A percentile compares a stretch with the other conserved stretches of the same genome.
Evolutionary conservation across 345 rosid genomes (phyloP).

Genomic region (Nasturtium officinale): DNA sequence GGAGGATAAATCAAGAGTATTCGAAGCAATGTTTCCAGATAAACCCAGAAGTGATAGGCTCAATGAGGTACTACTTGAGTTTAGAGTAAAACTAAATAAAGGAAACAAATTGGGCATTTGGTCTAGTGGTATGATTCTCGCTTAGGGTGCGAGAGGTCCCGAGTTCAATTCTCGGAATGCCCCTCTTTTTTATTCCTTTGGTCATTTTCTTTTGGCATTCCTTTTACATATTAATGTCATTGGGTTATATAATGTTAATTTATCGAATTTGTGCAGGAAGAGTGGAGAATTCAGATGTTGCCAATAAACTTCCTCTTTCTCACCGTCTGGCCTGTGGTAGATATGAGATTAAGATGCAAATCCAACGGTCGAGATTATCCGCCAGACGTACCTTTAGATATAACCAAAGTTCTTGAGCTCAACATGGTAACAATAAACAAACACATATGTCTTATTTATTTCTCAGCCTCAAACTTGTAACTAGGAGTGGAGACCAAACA

Average conservation of each 20-base stretch:
- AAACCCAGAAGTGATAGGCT: conserved; percentile 62
- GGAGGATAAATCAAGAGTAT: conserved; percentile 77
- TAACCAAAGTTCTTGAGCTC: conserved; percentile 74
- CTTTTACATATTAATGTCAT: neutral
- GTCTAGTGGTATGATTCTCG: conserved; percentile 92
- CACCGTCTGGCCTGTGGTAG: conserved; percentile 78
- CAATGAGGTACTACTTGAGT: conserved; percentile 65
- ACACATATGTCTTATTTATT: neutral
- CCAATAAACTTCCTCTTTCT: conserved; percentile 73
- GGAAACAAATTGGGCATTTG: too few species aligned
- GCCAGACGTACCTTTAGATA: conserved; percentile 55
- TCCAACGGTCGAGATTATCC: conserved; percentile 73
- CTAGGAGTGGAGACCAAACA: neutral
- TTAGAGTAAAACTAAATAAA: too few species aligned
- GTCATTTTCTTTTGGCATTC: neutral
- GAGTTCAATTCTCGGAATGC: conserved; percentile 91
- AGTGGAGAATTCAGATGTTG: conserved; percentile 90
- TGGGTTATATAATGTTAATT: neutral
- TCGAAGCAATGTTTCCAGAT: conserved; percentile 83
- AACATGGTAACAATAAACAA: conserved; percentile 52
- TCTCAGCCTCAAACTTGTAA: neutral
- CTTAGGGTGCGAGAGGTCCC: conserved; percentile 96
- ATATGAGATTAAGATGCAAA: conserved; percentile 77
- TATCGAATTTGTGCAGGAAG: conserved; percentile 52
- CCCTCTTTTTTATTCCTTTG: conserved; percentile 19